Conservation (phyloP, 2,329 filamentous ascomycete species). For the Hysterium pulicare region DNA sequence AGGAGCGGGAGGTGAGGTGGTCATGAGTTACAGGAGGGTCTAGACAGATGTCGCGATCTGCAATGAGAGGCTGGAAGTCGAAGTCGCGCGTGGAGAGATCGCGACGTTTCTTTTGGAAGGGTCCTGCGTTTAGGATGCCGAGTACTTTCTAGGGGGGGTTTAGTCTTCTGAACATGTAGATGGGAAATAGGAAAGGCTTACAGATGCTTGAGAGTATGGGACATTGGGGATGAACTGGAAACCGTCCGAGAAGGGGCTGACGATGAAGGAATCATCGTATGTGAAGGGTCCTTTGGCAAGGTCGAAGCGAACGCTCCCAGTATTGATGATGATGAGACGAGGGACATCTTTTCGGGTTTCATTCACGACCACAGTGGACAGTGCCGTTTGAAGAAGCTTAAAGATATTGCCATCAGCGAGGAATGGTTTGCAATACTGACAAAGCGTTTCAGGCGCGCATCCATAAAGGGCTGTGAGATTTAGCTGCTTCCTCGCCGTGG, state of each 20-base stretch:
- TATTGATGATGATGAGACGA: conserved; percentile 59
- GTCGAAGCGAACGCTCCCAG: conserved; percentile 60
- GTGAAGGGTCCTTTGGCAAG: conserved; percentile 62
- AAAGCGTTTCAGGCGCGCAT: conserved; percentile 60
- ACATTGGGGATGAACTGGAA: conserved; percentile 56
- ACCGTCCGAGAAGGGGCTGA: conserved; percentile 53
- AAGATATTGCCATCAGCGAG: conserved; percentile 54
- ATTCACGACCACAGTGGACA: conserved; percentile 53
- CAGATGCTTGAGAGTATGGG: conserved; percentile 45
- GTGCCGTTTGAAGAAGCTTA: conserved; percentile 50
- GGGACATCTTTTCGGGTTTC: conserved; percentile 48
- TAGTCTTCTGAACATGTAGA: background rate
- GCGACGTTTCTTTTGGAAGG: conserved; percentile 34
- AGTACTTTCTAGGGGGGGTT: conserved; percentile 26
- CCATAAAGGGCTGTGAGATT: conserved; percentile 57
- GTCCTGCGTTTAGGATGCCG: conserved; percentile 44
- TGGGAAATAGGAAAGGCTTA: conserved; percentile 18
- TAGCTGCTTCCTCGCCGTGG: conserved; percentile 49
- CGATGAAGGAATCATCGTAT: conserved; percentile 52
- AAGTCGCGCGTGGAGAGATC: conserved; percentile 31
- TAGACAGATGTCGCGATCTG: conserved; percentile 46
- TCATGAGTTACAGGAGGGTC: conserved; percentile 42
- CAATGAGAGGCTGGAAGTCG: conserved; percentile 35
- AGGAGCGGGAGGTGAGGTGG: conserved; percentile 22
- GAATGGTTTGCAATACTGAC: conserved; percentile 55